Evolutionary conservation across 1,139 yeast species (phyloP).

Genomic region (Debaryomyces udenii): DNA sequence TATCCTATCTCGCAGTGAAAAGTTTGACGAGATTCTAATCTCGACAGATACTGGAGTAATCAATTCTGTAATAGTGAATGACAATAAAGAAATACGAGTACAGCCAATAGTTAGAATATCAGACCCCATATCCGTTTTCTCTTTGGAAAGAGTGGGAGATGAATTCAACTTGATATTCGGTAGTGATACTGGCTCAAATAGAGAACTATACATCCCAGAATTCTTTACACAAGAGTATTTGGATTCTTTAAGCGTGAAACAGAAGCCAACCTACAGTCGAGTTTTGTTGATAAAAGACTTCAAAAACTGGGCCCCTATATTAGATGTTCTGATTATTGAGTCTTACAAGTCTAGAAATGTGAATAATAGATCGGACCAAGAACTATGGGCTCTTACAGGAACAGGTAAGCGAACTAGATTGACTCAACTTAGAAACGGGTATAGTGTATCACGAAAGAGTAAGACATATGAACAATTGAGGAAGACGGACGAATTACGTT

Average conservation of each 20-base stretch:
- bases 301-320: slow-evolving; percentile 54
- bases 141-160: slow-evolving; percentile 24
- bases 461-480: slow-evolving; percentile 33
- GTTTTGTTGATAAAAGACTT: slow-evolving; percentile 27
- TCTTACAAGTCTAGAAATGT: slow-evolving; percentile 23
- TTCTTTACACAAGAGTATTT: slow-evolving; percentile 18
- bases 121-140: slow-evolving; percentile 38
- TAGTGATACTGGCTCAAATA: slow-evolving; percentile 38
- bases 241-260: slow-evolving; percentile 14
- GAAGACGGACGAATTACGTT: slow-evolving; percentile 27
- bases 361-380: slow-evolving; percentile 30
- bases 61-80: slow-evolving; percentile 30
- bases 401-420: slow-evolving; percentile 40
- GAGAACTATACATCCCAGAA: slow-evolving; percentile 27
- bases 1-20: slow-evolving; percentile 15
- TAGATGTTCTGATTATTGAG: slow-evolving; percentile 44
- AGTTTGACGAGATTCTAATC: slow-evolving; percentile 39
- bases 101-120: slow-evolving; percentile 30
- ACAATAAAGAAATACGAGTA: slow-evolving; percentile 16
- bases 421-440: slow-evolving; percentile 44
- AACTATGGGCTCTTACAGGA: slow-evolving; percentile 54
- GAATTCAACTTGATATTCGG: slow-evolving; percentile 34
- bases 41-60: slow-evolving; percentile 47
- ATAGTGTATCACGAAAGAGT: slow-evolving; percentile 30
- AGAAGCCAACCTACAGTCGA: slow-evolving; percentile 16